Percentiles rank a stretch among this genome's conserved stretches.
phyloP scores from a whole-genome alignment of 495 filamentous ascomycete genomes.

The Physcia stellaris region DNA sequence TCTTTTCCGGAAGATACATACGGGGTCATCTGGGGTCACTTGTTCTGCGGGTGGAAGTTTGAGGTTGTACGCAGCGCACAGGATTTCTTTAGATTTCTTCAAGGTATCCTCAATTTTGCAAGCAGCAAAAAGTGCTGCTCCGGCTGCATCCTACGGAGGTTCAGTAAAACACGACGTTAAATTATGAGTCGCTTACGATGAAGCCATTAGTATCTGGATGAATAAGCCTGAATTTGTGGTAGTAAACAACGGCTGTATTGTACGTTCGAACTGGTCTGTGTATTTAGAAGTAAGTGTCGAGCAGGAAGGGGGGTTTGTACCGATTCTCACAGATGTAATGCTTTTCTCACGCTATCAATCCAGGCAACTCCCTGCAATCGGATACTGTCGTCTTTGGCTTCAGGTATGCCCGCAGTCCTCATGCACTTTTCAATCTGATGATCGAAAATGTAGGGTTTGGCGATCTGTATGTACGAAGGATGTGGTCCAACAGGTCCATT shows the following conservation, averaged over 20 bases:
- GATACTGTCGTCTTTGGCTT: conserved; percentile 51
- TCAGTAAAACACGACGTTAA: conserved; percentile 9
- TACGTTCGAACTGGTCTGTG: conserved; percentile 66
- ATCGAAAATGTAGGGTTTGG: conserved; percentile 54
- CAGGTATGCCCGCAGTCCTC: conserved; percentile 36
- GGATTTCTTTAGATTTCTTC: conserved; percentile 88
- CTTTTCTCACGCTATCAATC: conserved; percentile 64
- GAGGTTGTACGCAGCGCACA: conserved; percentile 80
- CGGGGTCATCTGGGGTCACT: conserved; percentile 69
- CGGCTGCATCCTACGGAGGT: conserved; percentile 54
- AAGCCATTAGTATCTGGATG: conserved; percentile 51
- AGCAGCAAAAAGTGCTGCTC: conserved; percentile 76
- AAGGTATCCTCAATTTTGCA: conserved; percentile 97
- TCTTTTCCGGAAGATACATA: conserved; percentile 29
- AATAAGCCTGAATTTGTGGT: conserved; percentile 74
- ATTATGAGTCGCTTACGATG: conserved; percentile 8
- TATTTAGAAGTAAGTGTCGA: no score
- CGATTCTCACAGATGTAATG: conserved; percentile 53
- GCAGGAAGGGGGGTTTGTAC: no score
- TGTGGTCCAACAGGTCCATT: conserved; percentile 39
- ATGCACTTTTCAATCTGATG: conserved; percentile 46
- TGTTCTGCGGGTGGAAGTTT: conserved; percentile 57
- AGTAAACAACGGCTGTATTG: conserved; percentile 71
- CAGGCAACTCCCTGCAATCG: conserved; percentile 66
- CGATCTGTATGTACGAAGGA: conserved; percentile 58